Evolutionary conservation across 2,329 filamentous ascomycete species (phyloP).

Genomic region (Aspergillus arachidicola): DNA sequence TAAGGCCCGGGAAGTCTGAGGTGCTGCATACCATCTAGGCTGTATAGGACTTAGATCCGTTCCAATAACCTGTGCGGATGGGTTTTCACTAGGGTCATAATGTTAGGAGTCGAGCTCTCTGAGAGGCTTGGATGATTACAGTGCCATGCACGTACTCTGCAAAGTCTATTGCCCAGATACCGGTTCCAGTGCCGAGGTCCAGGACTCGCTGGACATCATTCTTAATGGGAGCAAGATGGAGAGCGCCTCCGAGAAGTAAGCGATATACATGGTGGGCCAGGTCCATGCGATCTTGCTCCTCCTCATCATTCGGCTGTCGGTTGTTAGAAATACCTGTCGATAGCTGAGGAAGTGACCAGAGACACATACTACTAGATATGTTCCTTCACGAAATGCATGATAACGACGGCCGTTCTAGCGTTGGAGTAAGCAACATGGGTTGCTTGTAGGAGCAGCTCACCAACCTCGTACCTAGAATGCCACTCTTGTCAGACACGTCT

Average conservation of each 20-base stretch:
- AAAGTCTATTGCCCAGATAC: slow-evolving; percentile 2
- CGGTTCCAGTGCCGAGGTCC: slow-evolving; percentile 1
- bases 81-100: not conserved
- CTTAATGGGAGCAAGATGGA: not conserved
- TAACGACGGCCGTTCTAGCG: slow-evolving; percentile 1
- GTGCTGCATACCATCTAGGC: not conserved
- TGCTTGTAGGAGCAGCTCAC: not conserved
- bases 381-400: not conserved
- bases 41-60: slow-evolving; percentile 1
- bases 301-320: not conserved
- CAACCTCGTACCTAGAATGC: not conserved
- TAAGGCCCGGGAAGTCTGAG: too few species aligned
- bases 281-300: slow-evolving; percentile 4
- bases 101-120: not conserved
- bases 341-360: too few species aligned
- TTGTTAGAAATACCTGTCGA: not conserved
- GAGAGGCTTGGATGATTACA: too few species aligned
- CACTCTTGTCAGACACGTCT: not conserved
- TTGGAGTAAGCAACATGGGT: not conserved
- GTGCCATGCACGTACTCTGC: not conserved
- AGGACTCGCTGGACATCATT: not conserved
- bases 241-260: not conserved
- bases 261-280: not conserved
- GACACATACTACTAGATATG: not conserved
- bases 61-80: not conserved